Percentiles rank a stretch among this genome's conserved stretches.
Conservation (phyloP, 148 eudicot species). For the Camellia sinensis region DNA sequence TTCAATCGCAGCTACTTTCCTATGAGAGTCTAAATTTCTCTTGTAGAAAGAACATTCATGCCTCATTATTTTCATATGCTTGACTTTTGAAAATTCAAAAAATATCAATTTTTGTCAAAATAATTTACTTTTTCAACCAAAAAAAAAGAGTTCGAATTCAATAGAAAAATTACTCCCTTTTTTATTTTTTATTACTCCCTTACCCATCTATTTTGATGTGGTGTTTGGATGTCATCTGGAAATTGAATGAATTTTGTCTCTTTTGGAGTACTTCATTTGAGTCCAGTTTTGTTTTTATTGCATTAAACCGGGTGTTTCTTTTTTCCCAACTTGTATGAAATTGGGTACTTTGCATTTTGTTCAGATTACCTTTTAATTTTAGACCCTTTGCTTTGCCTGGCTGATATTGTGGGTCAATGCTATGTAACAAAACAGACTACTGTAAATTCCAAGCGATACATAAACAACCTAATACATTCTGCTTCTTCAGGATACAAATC, state of each 20-base stretch:
- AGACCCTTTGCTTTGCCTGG: not conserved
- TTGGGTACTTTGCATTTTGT: not conserved
- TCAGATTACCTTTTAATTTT: not conserved
- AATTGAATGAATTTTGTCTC: not conserved
- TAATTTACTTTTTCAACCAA: too few relatives aligned
- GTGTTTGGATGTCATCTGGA: not conserved
- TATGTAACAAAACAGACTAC: not conserved
- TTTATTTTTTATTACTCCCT: not conserved
- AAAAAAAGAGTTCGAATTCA: not conserved
- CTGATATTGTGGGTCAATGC: not conserved
- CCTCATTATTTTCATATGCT: too few relatives aligned
- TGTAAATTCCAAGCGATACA: not conserved
- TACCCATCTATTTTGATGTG: not conserved
- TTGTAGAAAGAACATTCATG: not conserved
- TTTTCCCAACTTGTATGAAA: not conserved
- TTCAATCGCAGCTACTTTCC: not conserved
- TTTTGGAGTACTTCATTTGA: not conserved
- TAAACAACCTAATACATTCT: not conserved
- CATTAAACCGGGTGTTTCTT: too few relatives aligned
- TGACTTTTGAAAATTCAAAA: too few relatives aligned
- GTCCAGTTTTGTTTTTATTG: too few relatives aligned
- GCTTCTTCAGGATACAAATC: not conserved
- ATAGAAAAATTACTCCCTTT: not conserved
- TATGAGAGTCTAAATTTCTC: not conserved
- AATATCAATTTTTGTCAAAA: too few relatives aligned